These are phyloP conservation scores for Annulohypoxylon bovei DNA, from an alignment of 495 filamentous ascomycete species.

Conservation along the genomic window DNA sequence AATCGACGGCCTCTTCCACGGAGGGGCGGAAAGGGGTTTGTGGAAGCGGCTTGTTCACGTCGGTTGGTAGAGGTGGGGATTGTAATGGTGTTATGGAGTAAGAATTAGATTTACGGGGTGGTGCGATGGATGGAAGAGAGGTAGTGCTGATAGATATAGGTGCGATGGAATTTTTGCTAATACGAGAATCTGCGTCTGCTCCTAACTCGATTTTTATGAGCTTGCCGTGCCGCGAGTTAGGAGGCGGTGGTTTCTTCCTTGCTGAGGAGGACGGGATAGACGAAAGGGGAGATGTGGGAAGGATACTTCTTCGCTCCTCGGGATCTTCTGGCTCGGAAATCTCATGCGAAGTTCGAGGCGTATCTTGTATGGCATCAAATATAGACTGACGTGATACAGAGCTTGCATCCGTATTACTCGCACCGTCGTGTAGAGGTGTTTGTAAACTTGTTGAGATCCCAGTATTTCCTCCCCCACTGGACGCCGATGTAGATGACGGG, in stretches of 20 bases:
- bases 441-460: slow-evolving; percentile 5
- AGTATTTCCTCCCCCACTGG: neutral
- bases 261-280: slow-evolving; percentile 33
- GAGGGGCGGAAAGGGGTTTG: slow-evolving; percentile 55
- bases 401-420: slow-evolving; percentile 58
- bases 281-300: slow-evolving; percentile 48
- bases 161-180: slow-evolving; percentile 29
- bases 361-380: slow-evolving; percentile 53
- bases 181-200: slow-evolving; percentile 36
- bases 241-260: slow-evolving; percentile 61
- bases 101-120: slow-evolving; percentile 38
- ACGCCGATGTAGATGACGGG: slow-evolving; percentile 23
- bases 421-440: slow-evolving; percentile 48
- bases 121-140: slow-evolving; percentile 37
- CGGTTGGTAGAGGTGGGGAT: slow-evolving; percentile 40
- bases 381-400: slow-evolving; percentile 60
- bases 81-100: slow-evolving; percentile 18
- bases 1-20: slow-evolving; percentile 49
- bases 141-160: slow-evolving; percentile 36
- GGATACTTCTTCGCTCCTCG: slow-evolving; percentile 47
- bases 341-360: slow-evolving; percentile 60
- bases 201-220: slow-evolving; percentile 62
- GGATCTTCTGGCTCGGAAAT: slow-evolving; percentile 53
- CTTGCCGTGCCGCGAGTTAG: slow-evolving; percentile 74
- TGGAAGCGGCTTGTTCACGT: slow-evolving; percentile 63